These are phyloP conservation scores for Colletotrichum sp. DNA, from an alignment of 2,329 filamentous ascomycete genomes.

Conservation along the genomic window DNA sequence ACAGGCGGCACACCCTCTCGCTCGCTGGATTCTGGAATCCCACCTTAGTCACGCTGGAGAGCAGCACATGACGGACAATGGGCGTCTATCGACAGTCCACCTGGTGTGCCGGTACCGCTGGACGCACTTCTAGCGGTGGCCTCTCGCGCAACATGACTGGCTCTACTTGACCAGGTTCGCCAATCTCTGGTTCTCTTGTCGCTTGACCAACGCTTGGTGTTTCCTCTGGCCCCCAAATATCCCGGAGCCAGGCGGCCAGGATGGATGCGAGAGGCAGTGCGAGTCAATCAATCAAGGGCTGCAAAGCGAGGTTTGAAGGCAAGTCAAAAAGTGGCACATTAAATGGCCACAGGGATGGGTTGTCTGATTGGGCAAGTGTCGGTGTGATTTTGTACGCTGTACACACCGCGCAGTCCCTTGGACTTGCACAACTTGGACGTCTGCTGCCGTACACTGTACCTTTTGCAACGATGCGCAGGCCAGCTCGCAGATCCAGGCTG, in stretches of 20 bases:
- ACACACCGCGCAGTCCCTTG: not conserved
- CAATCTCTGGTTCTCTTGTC: constrained; percentile 1
- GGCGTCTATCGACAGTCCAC: not conserved
- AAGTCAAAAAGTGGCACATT: constrained; percentile 8
- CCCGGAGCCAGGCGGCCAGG: not conserved
- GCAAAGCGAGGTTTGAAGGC: not conserved
- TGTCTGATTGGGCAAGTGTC: constrained; percentile 11
- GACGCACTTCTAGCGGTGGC: not conserved
- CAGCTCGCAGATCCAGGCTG: constrained; percentile 7
- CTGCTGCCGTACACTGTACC: not conserved
- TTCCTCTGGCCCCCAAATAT: not conserved
- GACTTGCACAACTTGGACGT: not conserved
- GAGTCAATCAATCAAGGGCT: constrained; percentile 16
- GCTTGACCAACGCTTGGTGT: constrained; percentile 1
- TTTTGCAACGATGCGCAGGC: not conserved
- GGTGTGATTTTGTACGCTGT: constrained; percentile 8
- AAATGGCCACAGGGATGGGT: constrained; percentile 1
- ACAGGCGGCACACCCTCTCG: not conserved
- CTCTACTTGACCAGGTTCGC: not conserved
- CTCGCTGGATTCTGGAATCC: not conserved
- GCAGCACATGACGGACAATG: not conserved
- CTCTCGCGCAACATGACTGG: not conserved
- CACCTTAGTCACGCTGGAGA: not conserved
- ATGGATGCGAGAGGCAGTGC: not conserved
- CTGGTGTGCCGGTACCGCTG: too few relatives aligned